Conservation (phyloP, 306 rosid species). For the Echinosophora koreensis region DNA sequence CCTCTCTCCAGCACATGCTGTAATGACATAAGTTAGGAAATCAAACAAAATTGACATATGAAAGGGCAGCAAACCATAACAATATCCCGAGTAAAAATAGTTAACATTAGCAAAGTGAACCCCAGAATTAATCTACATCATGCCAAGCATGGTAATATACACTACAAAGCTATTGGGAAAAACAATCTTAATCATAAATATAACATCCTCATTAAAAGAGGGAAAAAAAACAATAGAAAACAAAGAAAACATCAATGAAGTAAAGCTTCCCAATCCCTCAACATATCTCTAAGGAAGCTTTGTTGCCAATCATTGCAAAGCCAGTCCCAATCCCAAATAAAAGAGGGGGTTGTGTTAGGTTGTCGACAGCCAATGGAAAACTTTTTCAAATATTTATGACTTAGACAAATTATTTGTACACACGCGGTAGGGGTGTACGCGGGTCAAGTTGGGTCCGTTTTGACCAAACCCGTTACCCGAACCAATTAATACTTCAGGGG, state of each 20-base stretch:
- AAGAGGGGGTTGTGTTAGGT: neutral
- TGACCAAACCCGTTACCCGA: no score
- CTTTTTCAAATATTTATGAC: neutral
- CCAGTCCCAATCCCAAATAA: neutral
- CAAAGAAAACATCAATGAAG: neutral
- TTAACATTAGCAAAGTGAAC: neutral
- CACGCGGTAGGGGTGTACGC: no score
- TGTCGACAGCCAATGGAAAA: neutral
- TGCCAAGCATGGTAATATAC: neutral
- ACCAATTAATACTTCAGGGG: no score
- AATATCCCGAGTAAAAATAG: neutral
- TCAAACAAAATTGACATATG: slow-evolving; percentile 12
- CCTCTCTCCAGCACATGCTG: slow-evolving; percentile 81
- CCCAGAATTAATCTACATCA: slow-evolving; percentile 9
- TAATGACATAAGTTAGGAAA: slow-evolving; percentile 20
- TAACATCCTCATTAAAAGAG: neutral
- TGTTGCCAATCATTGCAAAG: neutral
- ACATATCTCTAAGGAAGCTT: neutral
- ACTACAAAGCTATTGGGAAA: neutral
- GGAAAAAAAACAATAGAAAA: neutral
- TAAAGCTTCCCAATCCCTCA: neutral
- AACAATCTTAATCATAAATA: neutral
- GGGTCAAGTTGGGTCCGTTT: no score
- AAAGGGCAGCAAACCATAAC: slow-evolving; percentile 10
- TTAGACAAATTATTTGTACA: neutral